A percentile compares a stretch with the other conserved stretches of the same genome.
Evolutionary conservation across 495 filamentous ascomycete species (phyloP).

Genomic region (Aspergillus avenaceus): DNA sequence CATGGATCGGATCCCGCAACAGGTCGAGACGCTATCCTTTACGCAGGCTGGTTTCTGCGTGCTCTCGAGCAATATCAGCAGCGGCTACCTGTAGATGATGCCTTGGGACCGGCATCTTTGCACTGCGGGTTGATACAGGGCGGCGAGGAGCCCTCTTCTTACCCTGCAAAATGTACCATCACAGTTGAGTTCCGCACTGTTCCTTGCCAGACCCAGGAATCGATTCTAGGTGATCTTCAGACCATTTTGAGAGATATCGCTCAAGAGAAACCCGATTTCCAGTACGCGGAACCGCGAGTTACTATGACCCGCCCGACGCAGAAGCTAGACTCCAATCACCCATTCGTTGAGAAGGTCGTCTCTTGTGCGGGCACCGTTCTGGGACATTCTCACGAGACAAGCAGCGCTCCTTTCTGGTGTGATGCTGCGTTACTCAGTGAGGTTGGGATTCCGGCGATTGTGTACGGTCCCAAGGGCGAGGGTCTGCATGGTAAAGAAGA

Average conservation of each 20-base stretch:
- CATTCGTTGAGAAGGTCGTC: constrained; percentile 25
- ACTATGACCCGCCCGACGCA: constrained; percentile 32
- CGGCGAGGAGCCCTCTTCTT: constrained; percentile 45
- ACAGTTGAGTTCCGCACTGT: constrained; percentile 44
- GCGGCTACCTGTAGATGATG: constrained; percentile 26
- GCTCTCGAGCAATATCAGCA: constrained; percentile 35
- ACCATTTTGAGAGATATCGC: constrained; percentile 17
- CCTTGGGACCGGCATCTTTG: constrained; percentile 30
- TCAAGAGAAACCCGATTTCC: constrained; percentile 21
- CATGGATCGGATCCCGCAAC: constrained; percentile 40
- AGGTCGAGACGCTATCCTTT: constrained; percentile 41
- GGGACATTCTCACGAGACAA: constrained; percentile 12
- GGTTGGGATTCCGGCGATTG: constrained; percentile 35
- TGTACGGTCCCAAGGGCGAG: constrained; percentile 39
- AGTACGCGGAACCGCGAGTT: constrained; percentile 23
- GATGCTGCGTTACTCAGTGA: constrained; percentile 38
- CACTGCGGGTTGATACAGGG: constrained; percentile 45
- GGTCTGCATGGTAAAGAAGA: constrained; percentile 44
- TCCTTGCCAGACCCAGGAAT: constrained; percentile 28
- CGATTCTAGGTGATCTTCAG: constrained; percentile 26
- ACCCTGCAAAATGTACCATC: constrained; percentile 38
- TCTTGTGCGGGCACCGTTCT: constrained; percentile 15
- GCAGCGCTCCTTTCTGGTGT: constrained; percentile 35
- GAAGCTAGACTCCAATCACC: constrained; percentile 28
- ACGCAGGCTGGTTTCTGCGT: constrained; percentile 39